Conservation (phyloP, 2,329 filamentous ascomycete genomes). For the Lecanoromycetidae sp. region DNA sequence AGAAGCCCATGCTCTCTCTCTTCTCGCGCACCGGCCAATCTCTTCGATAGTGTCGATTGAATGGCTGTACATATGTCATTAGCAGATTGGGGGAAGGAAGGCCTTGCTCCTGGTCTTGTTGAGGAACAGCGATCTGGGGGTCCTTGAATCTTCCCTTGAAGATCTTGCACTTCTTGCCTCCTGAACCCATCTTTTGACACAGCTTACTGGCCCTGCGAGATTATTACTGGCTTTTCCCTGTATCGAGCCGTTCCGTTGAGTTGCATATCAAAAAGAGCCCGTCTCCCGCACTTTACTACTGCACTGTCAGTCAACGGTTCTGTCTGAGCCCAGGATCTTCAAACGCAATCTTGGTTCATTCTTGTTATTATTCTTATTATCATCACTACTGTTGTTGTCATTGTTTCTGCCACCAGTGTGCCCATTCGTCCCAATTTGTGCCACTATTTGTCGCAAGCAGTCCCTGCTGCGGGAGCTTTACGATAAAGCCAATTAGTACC, state of each 20-base stretch:
- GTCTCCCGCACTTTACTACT: slow-evolving; percentile 11
- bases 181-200: neutral
- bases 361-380: neutral
- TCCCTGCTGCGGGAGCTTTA: too few species aligned
- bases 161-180: neutral
- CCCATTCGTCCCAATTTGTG: neutral
- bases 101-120: neutral
- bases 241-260: slow-evolving; percentile 10
- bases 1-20: slow-evolving; percentile 2
- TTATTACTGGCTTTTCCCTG: slow-evolving; percentile 4
- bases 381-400: too few species aligned
- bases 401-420: too few species aligned
- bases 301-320: slow-evolving; percentile 12
- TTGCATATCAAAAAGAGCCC: slow-evolving; percentile 12
- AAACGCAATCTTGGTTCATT: neutral
- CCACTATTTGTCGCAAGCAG: too few species aligned
- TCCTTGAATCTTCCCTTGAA: neutral
- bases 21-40: neutral
- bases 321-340: neutral
- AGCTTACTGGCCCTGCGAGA: neutral
- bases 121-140: neutral
- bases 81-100: neutral
- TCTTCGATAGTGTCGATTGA: slow-evolving; percentile 1
- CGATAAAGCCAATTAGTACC: too few species aligned
- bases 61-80: neutral